These are phyloP conservation scores for Penicillium sp. DNA, from an alignment of 2,329 filamentous ascomycete species.

Conservation along the genomic window DNA sequence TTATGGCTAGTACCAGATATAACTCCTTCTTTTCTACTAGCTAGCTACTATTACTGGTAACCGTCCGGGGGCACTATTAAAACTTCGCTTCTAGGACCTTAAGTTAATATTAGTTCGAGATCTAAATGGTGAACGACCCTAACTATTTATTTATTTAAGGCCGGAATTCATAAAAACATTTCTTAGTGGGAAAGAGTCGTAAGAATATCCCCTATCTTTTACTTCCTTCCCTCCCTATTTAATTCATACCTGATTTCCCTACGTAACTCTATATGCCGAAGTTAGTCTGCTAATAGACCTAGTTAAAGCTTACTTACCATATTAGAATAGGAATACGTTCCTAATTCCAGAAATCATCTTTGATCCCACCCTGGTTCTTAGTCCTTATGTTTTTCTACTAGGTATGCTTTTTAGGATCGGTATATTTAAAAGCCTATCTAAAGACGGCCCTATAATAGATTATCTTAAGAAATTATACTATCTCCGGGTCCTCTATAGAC, in stretches of 20 bases:
- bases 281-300: neutral
- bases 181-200: constrained; percentile 26
- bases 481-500: constrained; percentile 31
- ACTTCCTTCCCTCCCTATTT: neutral
- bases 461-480: constrained; percentile 37
- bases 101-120: constrained; percentile 29
- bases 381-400: neutral
- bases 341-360: no score
- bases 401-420: constrained; percentile 31
- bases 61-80: constrained; percentile 21
- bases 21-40: constrained; percentile 26
- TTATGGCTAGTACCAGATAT: constrained; percentile 28
- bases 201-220: constrained; percentile 9
- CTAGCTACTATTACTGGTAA: constrained; percentile 31
- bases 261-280: neutral
- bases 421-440: constrained; percentile 32
- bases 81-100: constrained; percentile 29
- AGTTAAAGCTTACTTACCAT: constrained; percentile 8
- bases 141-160: constrained; percentile 29
- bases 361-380: no score
- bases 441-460: constrained; percentile 30
- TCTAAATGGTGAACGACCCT: constrained; percentile 19
- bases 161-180: constrained; percentile 28
- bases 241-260: neutral
- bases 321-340: constrained; percentile 1